Evolutionary conservation across 257 asterid species (phyloP), one percentile per base, ranked within the genome.

Genomic region (Gardenia jasminoides): DNA sequence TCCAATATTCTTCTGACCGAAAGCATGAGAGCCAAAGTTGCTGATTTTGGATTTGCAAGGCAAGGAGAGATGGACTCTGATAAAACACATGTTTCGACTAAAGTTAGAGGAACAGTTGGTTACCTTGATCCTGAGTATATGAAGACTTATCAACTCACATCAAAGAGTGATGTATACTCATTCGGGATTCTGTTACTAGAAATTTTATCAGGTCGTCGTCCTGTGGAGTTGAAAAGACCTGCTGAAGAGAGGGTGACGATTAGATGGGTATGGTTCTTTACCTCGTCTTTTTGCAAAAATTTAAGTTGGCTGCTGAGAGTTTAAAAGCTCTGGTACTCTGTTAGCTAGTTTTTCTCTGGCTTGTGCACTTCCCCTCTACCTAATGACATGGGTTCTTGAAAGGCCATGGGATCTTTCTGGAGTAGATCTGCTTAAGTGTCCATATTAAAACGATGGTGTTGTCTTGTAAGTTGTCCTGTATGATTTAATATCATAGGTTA

Each of bases 91-190:
- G 89, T 96, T 78, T 84, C 89, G 1, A 96, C 99, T 82, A 91
- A 94, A 86, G 98, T 96, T 72, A 96, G 89, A 87, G 99, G 99
- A 85, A 96, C 99, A 3, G 88, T 96, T 22, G 99, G 99, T 79
- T 96, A 96, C 86, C 96, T 96, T 22, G 99, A 96, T 56, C 99
- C 99, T 0, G 99, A 96, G 87, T 96, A 96, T 76, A 96, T 96
- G 98, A 91, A 87, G 83, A 93, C 99, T 44, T 82, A 90, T 77
- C 94, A 91, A 80, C 98, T 96, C 84, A 93, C 97, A 1, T 79
- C 86, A 41, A 96, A 94, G 83, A 96, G 99, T 68, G 99, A 96
- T 36, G 99, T 96, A 15, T 93, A 89, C 94, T 93, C 99, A 24
- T 96, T 93, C 30, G 99, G 99, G 80, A 83, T 96, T 67, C 78